These are phyloP conservation scores for Phytopythium mirpurense DNA, from an alignment of 352 stramenopile species.

Conservation along the genomic window DNA sequence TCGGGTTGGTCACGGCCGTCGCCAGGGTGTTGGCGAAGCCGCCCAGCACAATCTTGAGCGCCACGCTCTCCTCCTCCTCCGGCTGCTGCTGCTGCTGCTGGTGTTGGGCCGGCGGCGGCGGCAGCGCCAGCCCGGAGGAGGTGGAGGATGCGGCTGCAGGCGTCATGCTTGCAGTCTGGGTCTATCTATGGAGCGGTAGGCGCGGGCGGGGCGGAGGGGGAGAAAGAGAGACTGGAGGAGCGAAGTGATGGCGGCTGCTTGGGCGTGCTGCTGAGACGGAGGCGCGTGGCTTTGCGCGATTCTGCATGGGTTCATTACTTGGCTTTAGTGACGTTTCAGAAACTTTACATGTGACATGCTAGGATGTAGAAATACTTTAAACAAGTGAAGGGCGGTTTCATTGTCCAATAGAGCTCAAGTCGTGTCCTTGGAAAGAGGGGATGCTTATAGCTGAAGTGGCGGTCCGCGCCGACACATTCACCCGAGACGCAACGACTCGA, in stretches of 20 bases:
- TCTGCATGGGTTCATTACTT: not conserved
- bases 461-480: too few species aligned
- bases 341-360: not conserved
- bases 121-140: slow-evolving; percentile 8
- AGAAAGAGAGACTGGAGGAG: not conserved
- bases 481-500: too few species aligned
- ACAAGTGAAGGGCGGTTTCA: not conserved
- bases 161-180: not conserved
- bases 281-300: slow-evolving; percentile 2
- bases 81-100: slow-evolving; percentile 9
- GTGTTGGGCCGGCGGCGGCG: slow-evolving; percentile 17
- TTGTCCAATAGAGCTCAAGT: too few species aligned
- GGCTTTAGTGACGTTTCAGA: not conserved
- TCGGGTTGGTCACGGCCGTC: slow-evolving; percentile 42
- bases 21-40: slow-evolving; percentile 46
- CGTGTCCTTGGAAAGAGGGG: too few species aligned
- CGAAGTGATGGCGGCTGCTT: not conserved
- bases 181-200: too few species aligned
- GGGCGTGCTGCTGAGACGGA: not conserved
- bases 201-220: not conserved
- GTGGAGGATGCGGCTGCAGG: not conserved
- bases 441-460: too few species aligned
- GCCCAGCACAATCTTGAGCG: slow-evolving; percentile 49
- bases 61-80: slow-evolving; percentile 30
- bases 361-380: not conserved